Conservation (phyloP, 345 rosid species). For the rapeseed (Brassica napus) region Da-Ae NC_063435.1:2903001-2903500, state of each 20-base stretch:
- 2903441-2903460: conserved; percentile 78
- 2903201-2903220: not conserved
- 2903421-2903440: conserved; percentile 90
- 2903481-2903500: conserved; percentile 99
- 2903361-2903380: conserved; percentile 1
- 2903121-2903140: conserved; percentile 95
- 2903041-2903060: not conserved
- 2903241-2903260: conserved; percentile 95
- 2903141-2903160: conserved; percentile 99
- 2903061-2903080: conserved; percentile 23
- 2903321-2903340: conserved; percentile 88
- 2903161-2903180: conserved; percentile 16
- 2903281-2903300: conserved; percentile 87
- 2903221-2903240: conserved; percentile 84
- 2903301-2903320: conserved; percentile 79
- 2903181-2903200: not conserved
- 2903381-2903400: not conserved
- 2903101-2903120: conserved; percentile 88
- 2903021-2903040: not conserved
- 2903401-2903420: conserved; percentile 83
- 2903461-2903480: conserved; percentile 85
- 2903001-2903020: conserved; percentile 74
- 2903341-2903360: conserved; percentile 20
- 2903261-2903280: conserved; percentile 97
- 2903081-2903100: conserved; percentile 71